phyloP scores from a whole-genome alignment of 139 green algal genomes.

The Tetradesmus obliquus region DNA sequence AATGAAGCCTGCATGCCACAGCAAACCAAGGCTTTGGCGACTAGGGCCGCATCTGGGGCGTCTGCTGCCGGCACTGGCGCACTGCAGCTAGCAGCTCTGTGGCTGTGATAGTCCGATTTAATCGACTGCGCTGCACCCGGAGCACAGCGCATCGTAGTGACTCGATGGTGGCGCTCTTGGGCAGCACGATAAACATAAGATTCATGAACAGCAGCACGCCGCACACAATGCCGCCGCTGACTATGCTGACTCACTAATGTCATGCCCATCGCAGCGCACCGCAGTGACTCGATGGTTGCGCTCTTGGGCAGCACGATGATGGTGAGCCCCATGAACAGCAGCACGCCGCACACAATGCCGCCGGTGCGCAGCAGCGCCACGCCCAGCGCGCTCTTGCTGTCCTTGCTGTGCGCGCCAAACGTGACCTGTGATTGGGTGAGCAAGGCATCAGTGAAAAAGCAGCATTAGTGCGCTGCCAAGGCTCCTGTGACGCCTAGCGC shows the following conservation, averaged over 20 bases:
- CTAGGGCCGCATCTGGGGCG: no score
- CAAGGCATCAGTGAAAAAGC: no score
- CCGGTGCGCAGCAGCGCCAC: conserved; percentile 37
- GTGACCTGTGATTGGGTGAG: conserved; percentile 39
- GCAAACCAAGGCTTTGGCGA: no score
- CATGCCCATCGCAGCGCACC: neutral
- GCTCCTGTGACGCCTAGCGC: conserved; percentile 33
- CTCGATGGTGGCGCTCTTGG: conserved; percentile 42
- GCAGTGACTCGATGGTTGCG: conserved; percentile 38
- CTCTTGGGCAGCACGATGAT: conserved; percentile 41
- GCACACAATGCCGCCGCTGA: no score
- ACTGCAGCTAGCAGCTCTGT: no score
- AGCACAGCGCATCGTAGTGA: neutral
- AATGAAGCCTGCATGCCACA: no score
- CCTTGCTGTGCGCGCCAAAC: conserved; percentile 27
- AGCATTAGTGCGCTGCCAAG: no score
- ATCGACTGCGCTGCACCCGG: no score
- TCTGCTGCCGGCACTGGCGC: no score
- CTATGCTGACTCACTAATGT: no score
- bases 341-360: conserved; percentile 27
- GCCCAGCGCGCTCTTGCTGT: conserved; percentile 3
- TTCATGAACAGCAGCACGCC: conserved; percentile 43
- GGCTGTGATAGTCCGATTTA: no score
- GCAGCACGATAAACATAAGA: no score
- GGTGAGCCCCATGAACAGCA: conserved; percentile 37